Base-by-base conservation (phyloP, 441 rosid species). In the Gossypium gossypioides region DNA sequence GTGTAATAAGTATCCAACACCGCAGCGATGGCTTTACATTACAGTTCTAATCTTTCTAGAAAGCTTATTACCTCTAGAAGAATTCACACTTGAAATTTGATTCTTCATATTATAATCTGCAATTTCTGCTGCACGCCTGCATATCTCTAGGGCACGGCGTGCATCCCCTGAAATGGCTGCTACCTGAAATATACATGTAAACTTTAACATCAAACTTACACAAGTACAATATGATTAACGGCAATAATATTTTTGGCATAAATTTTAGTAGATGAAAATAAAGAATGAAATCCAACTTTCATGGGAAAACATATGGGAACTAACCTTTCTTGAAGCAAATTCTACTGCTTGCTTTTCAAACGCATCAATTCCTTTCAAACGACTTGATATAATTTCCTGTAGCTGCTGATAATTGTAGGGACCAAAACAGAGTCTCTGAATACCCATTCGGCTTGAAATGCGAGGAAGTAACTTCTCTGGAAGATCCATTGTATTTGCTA, bases 111-210 rank as follows among this genome's bases (percentile, higher is more conserved):
- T 87, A 77, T 84, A 84, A 80, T 95, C 97, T 50, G 97, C 85
- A 71, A 95, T 84, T 82, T 95, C 97, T 37, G 97, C 97, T 70
- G 97, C 99, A 19, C 96, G 95, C 75, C 97, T 89, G 82, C 97
- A 91, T 75, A 95, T 95, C 89, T 92, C 99, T 68, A 95, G 83
- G 1, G 95, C 97, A 72, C 96, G 96, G 42, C 99, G 91, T 76
- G 99, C 99, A 77, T 95, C 99, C 72, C 99, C 98, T 42, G 99
- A 95, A 59, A 92, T 86, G 12, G 98, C 99, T 75, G 99, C 99
- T 57, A 92, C 98, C 91, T 88, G 71, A 75, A 65, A 70, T 42
- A 51, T 40, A 19, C 24, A 55, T 61, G 19, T 44, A 50, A 21
- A n/a, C 63, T 64, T 44, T 52, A 75, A 79, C 56, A 67, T 74